Evolutionary conservation across 108 stramenopile species (phyloP).

Genomic region (Nitzschia inconspicua): DNA sequence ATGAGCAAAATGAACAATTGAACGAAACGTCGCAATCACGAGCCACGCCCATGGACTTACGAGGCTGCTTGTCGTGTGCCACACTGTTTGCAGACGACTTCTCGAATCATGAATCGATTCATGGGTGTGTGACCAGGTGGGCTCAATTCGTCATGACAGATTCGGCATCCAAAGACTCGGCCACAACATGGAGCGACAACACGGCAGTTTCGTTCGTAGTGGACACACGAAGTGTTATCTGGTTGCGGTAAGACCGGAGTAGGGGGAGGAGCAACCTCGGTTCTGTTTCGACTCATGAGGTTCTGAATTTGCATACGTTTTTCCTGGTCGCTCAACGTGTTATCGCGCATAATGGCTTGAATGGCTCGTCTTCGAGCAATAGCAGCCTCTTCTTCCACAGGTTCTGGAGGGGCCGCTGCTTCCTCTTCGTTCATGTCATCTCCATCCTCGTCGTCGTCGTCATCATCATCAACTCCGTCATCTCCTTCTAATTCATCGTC

Average conservation of each 20-base stretch:
- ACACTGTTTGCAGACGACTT: slow-evolving; percentile 78
- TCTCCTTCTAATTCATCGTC: slow-evolving; percentile 17
- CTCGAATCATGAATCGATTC: slow-evolving; percentile 71
- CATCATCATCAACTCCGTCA: slow-evolving; percentile 25
- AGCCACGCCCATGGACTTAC: slow-evolving; percentile 24
- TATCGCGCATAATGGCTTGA: slow-evolving; percentile 73
- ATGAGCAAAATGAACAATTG: not conserved
- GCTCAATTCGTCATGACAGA: slow-evolving; percentile 82
- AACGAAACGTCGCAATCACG: not conserved
- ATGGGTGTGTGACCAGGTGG: slow-evolving; percentile 71
- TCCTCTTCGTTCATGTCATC: slow-evolving; percentile 26
- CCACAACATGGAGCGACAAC: slow-evolving; percentile 82
- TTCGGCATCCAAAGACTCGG: slow-evolving; percentile 78
- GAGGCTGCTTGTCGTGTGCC: slow-evolving; percentile 60
- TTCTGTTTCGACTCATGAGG: slow-evolving; percentile 71
- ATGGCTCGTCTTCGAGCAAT: slow-evolving; percentile 66
- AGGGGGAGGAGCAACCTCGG: slow-evolving; percentile 33
- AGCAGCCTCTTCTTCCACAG: slow-evolving; percentile 54
- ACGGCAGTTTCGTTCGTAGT: slow-evolving; percentile 79
- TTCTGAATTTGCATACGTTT: slow-evolving; percentile 66
- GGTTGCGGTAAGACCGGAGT: slow-evolving; percentile 35
- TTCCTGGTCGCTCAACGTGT: slow-evolving; percentile 57
- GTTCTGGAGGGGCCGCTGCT: slow-evolving; percentile 3
- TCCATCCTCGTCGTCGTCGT: slow-evolving; percentile 27
- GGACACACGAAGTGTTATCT: slow-evolving; percentile 53